Conservation (phyloP, 805 yeast genomes). For the Metschnikowia santaceciliae region DNA sequence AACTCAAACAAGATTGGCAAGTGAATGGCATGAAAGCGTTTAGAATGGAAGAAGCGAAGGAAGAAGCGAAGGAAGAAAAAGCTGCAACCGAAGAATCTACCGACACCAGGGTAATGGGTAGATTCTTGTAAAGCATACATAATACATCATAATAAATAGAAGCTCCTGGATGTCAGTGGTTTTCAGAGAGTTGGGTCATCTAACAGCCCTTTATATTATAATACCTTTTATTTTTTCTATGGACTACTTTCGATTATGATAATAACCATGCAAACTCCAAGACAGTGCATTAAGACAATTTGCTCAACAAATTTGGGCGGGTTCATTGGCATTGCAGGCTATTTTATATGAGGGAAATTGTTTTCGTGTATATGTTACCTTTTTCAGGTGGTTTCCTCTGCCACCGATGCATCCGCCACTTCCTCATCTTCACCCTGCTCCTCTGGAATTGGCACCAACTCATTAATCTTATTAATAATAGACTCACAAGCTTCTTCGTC, state of each 20-base stretch:
- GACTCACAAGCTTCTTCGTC: constrained; percentile 59
- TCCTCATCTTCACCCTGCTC: constrained; percentile 23
- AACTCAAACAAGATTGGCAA: constrained; percentile 29
- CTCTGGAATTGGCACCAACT: constrained; percentile 47
- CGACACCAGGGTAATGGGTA: constrained; percentile 10
- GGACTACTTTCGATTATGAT: background rate
- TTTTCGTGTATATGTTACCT: background rate
- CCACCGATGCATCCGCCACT: background rate
- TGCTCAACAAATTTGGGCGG: background rate
- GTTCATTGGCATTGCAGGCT: background rate
- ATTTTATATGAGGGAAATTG: background rate
- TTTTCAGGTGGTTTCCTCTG: background rate
- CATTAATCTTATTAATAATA: constrained; percentile 53
- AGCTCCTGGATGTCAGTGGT: background rate
- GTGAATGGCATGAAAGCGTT: constrained; percentile 13
- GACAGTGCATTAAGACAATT: background rate
- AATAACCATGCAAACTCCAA: background rate
- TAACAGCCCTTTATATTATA: background rate
- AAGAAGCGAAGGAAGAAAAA: background rate
- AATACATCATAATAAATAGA: background rate
- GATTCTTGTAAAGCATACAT: constrained; percentile 5
- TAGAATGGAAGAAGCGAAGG: background rate
- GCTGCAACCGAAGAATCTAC: background rate
- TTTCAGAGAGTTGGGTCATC: background rate
- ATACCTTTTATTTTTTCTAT: too few species aligned